These are phyloP conservation scores for Candida andamanensis DNA, from an alignment of 805 yeast genomes.

Conservation along the genomic window DNA sequence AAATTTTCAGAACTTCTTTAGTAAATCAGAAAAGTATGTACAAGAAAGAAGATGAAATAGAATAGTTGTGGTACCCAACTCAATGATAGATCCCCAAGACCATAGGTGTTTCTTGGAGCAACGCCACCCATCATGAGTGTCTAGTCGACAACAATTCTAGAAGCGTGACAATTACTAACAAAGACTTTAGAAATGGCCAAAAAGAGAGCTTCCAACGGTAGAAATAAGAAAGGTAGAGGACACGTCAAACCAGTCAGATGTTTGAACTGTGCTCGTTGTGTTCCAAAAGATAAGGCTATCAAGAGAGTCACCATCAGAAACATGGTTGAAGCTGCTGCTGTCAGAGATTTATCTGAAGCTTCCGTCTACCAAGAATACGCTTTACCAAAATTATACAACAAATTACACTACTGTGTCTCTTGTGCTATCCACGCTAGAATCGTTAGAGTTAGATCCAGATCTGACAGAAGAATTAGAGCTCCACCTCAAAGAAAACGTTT, in stretches of 20 bases:
- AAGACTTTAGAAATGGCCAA: slow-evolving; percentile 76
- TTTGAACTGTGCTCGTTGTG: slow-evolving; percentile 99
- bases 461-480: slow-evolving; percentile 97
- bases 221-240: slow-evolving; percentile 99
- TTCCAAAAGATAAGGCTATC: slow-evolving; percentile 99
- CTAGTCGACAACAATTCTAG: too few species aligned
- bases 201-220: slow-evolving; percentile 99
- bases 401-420: slow-evolving; percentile 99
- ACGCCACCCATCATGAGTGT: too few species aligned
- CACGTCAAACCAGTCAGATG: slow-evolving; percentile 99
- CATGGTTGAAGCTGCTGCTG: slow-evolving; percentile 99
- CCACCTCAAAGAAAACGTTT: slow-evolving; percentile 99
- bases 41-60: too few species aligned
- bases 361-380: slow-evolving; percentile 99
- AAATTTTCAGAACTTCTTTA: too few species aligned
- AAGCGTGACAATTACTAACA: slow-evolving; percentile 25
- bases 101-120: too few species aligned
- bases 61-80: too few species aligned
- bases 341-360: slow-evolving; percentile 99
- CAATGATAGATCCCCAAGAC: too few species aligned
- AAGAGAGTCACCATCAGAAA: slow-evolving; percentile 99
- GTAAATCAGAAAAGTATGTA: too few species aligned
- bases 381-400: slow-evolving; percentile 98
- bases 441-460: slow-evolving; percentile 99
- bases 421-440: slow-evolving; percentile 99